Percentiles rank a stretch among this genome's conserved stretches.
Conservation (phyloP, 805 yeast species). For the Metschnikowia bowlesiae region DNA sequence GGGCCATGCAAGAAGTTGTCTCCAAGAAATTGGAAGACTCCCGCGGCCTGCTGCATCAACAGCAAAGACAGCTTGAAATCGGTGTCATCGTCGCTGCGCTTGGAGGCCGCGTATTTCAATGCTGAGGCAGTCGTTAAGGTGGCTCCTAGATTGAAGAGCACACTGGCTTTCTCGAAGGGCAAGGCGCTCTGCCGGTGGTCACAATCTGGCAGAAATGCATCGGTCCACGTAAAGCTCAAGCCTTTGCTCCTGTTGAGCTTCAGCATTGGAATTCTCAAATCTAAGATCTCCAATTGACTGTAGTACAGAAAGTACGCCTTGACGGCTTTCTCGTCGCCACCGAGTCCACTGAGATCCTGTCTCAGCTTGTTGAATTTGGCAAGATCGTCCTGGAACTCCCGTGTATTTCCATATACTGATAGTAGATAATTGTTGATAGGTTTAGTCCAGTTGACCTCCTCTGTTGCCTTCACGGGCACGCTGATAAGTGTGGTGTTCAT, state of each 20-base stretch:
- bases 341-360: slow-evolving; percentile 50
- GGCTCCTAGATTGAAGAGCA: slow-evolving; percentile 74
- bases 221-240: slow-evolving; percentile 73
- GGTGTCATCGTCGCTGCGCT: slow-evolving; percentile 29
- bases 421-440: slow-evolving; percentile 57
- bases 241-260: slow-evolving; percentile 41
- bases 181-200: slow-evolving; percentile 67
- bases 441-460: slow-evolving; percentile 59
- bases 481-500: slow-evolving; percentile 20
- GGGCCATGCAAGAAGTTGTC: slow-evolving; percentile 90
- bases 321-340: slow-evolving; percentile 41
- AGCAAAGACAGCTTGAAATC: slow-evolving; percentile 58
- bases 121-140: slow-evolving; percentile 49
- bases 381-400: slow-evolving; percentile 56
- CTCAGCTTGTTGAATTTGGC: slow-evolving; percentile 53
- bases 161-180: slow-evolving; percentile 86
- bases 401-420: slow-evolving; percentile 57
- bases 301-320: slow-evolving; percentile 65
- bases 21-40: slow-evolving; percentile 64
- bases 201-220: slow-evolving; percentile 51
- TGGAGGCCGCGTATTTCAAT: slow-evolving; percentile 25
- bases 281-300: slow-evolving; percentile 76
- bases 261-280: slow-evolving; percentile 66
- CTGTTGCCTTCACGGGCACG: slow-evolving; percentile 41
- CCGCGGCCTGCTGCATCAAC: slow-evolving; percentile 70